Percentiles rank a stretch among this genome's conserved stretches.
phyloP scores from a whole-genome alignment of 2,329 filamentous ascomycete genomes.

The Dactylellina haptotyla region DNA sequence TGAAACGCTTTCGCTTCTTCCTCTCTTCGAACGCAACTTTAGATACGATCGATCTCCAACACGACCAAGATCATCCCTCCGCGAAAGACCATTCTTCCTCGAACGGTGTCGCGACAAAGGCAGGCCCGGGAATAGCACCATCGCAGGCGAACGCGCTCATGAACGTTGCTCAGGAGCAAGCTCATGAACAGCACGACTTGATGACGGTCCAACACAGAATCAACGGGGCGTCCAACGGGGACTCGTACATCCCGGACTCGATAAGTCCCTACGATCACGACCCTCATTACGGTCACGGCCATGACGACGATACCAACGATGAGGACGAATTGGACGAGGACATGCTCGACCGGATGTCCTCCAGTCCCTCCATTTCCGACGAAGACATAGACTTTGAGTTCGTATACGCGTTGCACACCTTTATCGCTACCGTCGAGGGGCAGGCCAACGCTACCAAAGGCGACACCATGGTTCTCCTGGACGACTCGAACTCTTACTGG shows the following conservation, averaged over 20 bases:
- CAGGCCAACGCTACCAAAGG: slow-evolving; percentile 98
- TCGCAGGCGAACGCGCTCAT: slow-evolving; percentile 88
- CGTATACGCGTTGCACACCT: slow-evolving; percentile 97
- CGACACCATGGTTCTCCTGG: slow-evolving; percentile 96
- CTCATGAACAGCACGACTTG: slow-evolving; percentile 73
- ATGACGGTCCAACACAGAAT: slow-evolving; percentile 66
- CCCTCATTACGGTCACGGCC: slow-evolving; percentile 71
- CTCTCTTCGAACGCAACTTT: slow-evolving; percentile 50
- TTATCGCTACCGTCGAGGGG: slow-evolving; percentile 95
- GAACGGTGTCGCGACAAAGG: slow-evolving; percentile 64
- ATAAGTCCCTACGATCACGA: slow-evolving; percentile 61
- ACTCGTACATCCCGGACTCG: slow-evolving; percentile 63
- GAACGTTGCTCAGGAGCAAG: slow-evolving; percentile 79
- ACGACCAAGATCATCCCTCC: slow-evolving; percentile 78
- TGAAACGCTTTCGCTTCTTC: slow-evolving; percentile 26
- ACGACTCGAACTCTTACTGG: slow-evolving; percentile 99
- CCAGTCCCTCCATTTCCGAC: slow-evolving; percentile 79
- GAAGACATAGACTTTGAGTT: slow-evolving; percentile 99
- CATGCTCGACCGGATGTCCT: slow-evolving; percentile 98
- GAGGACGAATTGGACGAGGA: slow-evolving; percentile 86
- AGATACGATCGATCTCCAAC: slow-evolving; percentile 96
- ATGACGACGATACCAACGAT: slow-evolving; percentile 67
- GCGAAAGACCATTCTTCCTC: slow-evolving; percentile 80
- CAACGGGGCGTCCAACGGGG: slow-evolving; percentile 71
- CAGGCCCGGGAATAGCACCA: slow-evolving; percentile 70